A percentile compares a stretch with the other conserved stretches of the same genome.
These are phyloP conservation scores for Neurospora sublineolata DNA, from an alignment of 495 filamentous ascomycete genomes.

Conservation along the genomic window DNA sequence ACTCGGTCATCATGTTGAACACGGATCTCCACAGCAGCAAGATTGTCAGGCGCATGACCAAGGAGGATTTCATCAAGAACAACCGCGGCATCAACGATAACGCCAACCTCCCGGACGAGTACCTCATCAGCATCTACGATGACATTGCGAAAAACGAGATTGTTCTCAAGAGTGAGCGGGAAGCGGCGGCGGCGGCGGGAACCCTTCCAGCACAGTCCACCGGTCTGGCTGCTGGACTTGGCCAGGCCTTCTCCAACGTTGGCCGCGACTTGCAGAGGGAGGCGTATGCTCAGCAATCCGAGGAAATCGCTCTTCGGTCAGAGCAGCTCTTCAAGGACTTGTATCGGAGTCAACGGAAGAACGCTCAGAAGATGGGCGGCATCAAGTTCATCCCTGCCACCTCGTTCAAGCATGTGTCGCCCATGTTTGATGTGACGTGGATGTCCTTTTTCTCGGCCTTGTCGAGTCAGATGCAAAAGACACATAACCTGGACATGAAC, in stretches of 20 bases:
- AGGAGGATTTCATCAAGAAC: conserved; percentile 96
- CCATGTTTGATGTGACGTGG: conserved; percentile 99
- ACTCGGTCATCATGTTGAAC: conserved; percentile 94
- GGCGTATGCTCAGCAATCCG: conserved; percentile 84
- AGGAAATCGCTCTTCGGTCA: conserved; percentile 61
- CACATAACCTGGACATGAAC: conserved; percentile 82
- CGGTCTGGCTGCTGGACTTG: conserved; percentile 72
- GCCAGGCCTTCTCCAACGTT: conserved; percentile 79
- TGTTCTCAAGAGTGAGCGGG: conserved; percentile 82
- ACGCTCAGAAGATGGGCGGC: conserved; percentile 49
- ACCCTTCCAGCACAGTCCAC: conserved; percentile 45
- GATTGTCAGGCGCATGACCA: conserved; percentile 79
- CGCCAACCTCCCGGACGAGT: conserved; percentile 85
- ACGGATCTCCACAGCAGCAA: conserved; percentile 90
- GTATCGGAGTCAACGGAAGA: conserved; percentile 72
- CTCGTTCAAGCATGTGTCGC: conserved; percentile 86
- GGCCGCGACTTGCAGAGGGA: conserved; percentile 88
- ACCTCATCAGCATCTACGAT: conserved; percentile 78
- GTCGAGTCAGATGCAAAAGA: conserved; percentile 82
- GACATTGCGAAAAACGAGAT: conserved; percentile 90
- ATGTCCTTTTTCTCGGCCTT: conserved; percentile 96
- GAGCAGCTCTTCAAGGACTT: conserved; percentile 83
- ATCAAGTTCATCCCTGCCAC: conserved; percentile 82
- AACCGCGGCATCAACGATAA: conserved; percentile 98
- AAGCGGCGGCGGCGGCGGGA: conserved; percentile 67